A percentile compares a stretch with the other conserved stretches of the same genome.
phyloP scores from a whole-genome alignment of 2,329 filamentous ascomycete species.

The Plectosphaerella sp. region DNA sequence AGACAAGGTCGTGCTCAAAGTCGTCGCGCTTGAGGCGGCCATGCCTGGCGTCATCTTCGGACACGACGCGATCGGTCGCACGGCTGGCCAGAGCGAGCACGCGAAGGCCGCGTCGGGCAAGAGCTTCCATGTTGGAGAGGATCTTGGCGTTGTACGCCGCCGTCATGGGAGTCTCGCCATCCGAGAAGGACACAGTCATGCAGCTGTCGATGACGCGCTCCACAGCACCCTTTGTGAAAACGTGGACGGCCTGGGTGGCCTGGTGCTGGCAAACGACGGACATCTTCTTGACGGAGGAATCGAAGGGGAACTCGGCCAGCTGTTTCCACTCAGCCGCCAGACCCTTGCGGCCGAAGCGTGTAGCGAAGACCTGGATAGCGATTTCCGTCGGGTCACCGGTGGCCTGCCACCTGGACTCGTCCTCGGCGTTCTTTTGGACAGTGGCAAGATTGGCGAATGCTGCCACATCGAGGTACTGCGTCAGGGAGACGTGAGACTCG shows the following conservation, averaged over 20 bases:
- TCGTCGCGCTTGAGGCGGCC: conserved; percentile 33
- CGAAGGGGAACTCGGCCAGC: conserved; percentile 51
- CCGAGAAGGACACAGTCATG: conserved; percentile 31
- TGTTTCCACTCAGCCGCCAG: conserved; percentile 29
- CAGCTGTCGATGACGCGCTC: conserved; percentile 61
- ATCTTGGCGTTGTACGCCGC: conserved; percentile 42
- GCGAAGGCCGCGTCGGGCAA: conserved; percentile 61
- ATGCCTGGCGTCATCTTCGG: conserved; percentile 22
- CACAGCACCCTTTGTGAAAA: conserved; percentile 61
- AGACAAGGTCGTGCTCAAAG: conserved; percentile 54
- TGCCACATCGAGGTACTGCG: conserved; percentile 51
- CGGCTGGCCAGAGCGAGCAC: conserved; percentile 56
- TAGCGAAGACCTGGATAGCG: conserved; percentile 53
- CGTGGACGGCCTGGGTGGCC: conserved; percentile 23
- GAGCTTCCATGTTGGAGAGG: conserved; percentile 60
- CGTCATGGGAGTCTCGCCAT: conserved; percentile 26
- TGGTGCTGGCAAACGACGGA: conserved; percentile 43
- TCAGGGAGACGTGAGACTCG: conserved; percentile 20
- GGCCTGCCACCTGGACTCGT: conserved; percentile 31
- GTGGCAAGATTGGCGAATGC: conserved; percentile 57
- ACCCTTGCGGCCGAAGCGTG: conserved; percentile 41
- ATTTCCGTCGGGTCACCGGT: conserved; percentile 51
- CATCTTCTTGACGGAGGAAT: conserved; percentile 56
- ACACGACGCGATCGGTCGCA: conserved; percentile 5
- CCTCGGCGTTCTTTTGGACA: conserved; percentile 41